Conservation (phyloP, 2,329 filamentous ascomycete genomes). For the Chaetothyriales sp. region DNA sequence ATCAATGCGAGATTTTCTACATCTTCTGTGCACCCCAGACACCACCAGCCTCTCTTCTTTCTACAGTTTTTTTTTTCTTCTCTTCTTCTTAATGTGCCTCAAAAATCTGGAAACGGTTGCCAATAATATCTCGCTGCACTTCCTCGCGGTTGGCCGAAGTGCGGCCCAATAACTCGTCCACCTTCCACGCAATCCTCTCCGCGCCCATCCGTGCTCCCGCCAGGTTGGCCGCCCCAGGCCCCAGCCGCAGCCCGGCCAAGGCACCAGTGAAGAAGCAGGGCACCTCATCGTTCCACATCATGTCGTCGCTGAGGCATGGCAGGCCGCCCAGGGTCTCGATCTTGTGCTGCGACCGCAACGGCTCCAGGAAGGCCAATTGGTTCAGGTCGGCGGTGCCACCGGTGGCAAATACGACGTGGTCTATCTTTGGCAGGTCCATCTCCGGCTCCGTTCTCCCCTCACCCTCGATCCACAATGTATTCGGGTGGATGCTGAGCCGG, state of each 20-base stretch:
- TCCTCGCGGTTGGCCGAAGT: neutral
- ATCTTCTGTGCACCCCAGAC: too few species aligned
- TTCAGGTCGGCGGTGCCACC: conserved; percentile 51
- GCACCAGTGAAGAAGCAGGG: conserved; percentile 58
- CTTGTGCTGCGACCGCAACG: conserved; percentile 44
- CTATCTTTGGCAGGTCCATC: conserved; percentile 35
- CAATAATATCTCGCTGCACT: neutral
- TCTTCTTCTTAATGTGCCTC: neutral
- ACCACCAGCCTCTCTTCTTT: too few species aligned
- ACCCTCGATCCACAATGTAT: conserved; percentile 41
- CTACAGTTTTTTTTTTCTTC: too few species aligned
- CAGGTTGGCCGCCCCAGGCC: conserved; percentile 58
- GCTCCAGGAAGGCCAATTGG: conserved; percentile 45
- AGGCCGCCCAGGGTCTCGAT: conserved; percentile 50
- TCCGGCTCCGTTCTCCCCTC: conserved; percentile 31
- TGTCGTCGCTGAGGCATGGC: conserved; percentile 58
- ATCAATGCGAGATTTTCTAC: neutral
- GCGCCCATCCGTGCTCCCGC: conserved; percentile 59
- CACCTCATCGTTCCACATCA: conserved; percentile 60
- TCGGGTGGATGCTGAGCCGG: conserved; percentile 40
- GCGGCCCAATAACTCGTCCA: conserved; percentile 41
- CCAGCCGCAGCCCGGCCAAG: conserved; percentile 51
- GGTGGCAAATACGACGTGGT: conserved; percentile 65
- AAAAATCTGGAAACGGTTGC: neutral
- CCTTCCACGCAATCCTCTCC: conserved; percentile 56